Conservation (phyloP, 768 basidiomycete genomes). For the Mrakia frigida region DNA sequence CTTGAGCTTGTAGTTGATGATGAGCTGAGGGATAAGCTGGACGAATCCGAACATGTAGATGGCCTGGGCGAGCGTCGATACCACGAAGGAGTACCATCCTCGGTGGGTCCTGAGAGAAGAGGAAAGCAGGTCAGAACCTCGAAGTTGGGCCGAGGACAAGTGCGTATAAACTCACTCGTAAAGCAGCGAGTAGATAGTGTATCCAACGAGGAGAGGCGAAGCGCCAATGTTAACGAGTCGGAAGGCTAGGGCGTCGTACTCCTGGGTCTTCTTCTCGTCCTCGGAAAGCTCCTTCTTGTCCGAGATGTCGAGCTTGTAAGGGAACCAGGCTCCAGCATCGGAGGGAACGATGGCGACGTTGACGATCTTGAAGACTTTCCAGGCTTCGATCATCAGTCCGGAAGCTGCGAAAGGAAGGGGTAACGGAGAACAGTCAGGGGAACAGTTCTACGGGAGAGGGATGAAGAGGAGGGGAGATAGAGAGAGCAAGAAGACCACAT, state of each 20-base stretch:
- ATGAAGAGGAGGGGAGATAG: too few species aligned
- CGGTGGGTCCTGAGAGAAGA: conserved; percentile 59
- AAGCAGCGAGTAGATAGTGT: conserved; percentile 44
- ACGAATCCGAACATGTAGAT: conserved; percentile 54
- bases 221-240: conserved; percentile 84
- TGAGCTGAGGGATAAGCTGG: conserved; percentile 63
- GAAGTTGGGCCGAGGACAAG: too few species aligned
- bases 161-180: conserved; percentile 25
- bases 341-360: conserved; percentile 68
- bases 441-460: too few species aligned
- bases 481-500: too few species aligned
- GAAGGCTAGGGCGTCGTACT: conserved; percentile 53
- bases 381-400: conserved; percentile 61
- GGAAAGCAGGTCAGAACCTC: background rate
- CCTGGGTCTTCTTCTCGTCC: conserved; percentile 96
- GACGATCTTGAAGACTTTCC: conserved; percentile 74
- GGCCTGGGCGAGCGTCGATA: conserved; percentile 72
- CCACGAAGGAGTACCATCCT: conserved; percentile 94
- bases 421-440: too few species aligned
- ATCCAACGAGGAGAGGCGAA: conserved; percentile 57
- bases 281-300: conserved; percentile 97
- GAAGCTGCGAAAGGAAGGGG: background rate
- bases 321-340: conserved; percentile 61
- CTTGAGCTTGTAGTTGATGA: conserved; percentile 98
- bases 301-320: conserved; percentile 72